Evolutionary conservation across 345 rosid genomes (phyloP).

Genomic region (Arabidopsis suecica): DNA sequence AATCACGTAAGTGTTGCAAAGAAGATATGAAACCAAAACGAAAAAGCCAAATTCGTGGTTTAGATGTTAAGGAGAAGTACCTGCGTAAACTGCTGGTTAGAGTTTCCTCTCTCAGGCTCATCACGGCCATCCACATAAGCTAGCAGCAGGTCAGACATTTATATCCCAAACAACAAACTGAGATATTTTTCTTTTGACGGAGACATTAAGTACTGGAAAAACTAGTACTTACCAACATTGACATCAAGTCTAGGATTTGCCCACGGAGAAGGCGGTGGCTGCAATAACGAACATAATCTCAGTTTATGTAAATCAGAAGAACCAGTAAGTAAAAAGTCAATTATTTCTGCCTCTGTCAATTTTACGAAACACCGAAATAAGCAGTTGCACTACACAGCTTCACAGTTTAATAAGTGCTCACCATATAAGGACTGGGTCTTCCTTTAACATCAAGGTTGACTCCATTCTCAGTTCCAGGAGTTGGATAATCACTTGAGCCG

Average conservation of each 20-base stretch:
- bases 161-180: constrained; percentile 30
- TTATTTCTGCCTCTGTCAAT: not conserved
- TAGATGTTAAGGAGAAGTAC: constrained; percentile 47
- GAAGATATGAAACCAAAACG: constrained; percentile 15
- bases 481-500: constrained; percentile 82
- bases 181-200: not conserved
- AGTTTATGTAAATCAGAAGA: not conserved
- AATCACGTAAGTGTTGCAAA: constrained; percentile 7
- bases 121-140: constrained; percentile 97
- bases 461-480: constrained; percentile 72
- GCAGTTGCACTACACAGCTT: not conserved
- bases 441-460: constrained; percentile 69
- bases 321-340: not conserved
- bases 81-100: constrained; percentile 80
- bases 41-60: constrained; percentile 15
- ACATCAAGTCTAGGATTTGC: constrained; percentile 88
- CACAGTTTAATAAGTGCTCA: constrained; percentile 37
- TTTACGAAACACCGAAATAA: not conserved
- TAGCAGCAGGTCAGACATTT: constrained; percentile 41
- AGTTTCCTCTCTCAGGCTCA: constrained; percentile 76
- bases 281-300: constrained; percentile 35
- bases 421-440: constrained; percentile 87
- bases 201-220: constrained; percentile 17
- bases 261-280: constrained; percentile 97
- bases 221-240: constrained; percentile 80